Evolutionary conservation across 2,329 filamentous ascomycete genomes (phyloP).

Genomic region (Blumeria hordei): DNA sequence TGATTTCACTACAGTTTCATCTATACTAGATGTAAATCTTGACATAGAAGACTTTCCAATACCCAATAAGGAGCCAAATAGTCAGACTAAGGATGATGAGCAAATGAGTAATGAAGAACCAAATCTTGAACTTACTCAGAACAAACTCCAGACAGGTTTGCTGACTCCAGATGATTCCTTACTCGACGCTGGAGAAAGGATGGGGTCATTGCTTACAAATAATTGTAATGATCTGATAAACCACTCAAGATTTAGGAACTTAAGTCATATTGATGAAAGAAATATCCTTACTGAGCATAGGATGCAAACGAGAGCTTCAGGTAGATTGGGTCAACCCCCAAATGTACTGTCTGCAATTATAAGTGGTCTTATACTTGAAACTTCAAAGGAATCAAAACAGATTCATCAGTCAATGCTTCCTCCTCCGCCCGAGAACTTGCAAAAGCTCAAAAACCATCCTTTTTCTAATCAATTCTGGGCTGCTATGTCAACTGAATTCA

Average conservation of each 20-base stretch:
- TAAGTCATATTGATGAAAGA: neutral
- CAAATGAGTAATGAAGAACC: neutral
- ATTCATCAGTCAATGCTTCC: neutral
- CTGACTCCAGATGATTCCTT: neutral
- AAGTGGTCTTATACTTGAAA: neutral
- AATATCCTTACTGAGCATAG: neutral
- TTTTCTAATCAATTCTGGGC: neutral
- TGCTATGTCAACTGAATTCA: neutral
- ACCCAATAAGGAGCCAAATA: neutral
- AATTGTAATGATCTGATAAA: neutral
- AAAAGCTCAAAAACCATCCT: neutral
- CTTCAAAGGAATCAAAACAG: neutral
- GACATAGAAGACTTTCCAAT: neutral
- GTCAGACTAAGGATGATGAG: neutral
- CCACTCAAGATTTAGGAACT: neutral
- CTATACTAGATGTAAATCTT: neutral
- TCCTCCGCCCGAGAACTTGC: neutral
- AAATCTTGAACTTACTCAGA: neutral
- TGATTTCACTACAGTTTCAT: neutral
- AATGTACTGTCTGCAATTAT: neutral
- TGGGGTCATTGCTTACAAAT: neutral
- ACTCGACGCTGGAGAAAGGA: neutral
- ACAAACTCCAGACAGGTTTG: neutral
- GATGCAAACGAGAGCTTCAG: neutral
- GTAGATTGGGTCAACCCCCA: neutral